Conservation (phyloP, 371 early-diverging fungal species). For the Mucor indicus region DNA sequence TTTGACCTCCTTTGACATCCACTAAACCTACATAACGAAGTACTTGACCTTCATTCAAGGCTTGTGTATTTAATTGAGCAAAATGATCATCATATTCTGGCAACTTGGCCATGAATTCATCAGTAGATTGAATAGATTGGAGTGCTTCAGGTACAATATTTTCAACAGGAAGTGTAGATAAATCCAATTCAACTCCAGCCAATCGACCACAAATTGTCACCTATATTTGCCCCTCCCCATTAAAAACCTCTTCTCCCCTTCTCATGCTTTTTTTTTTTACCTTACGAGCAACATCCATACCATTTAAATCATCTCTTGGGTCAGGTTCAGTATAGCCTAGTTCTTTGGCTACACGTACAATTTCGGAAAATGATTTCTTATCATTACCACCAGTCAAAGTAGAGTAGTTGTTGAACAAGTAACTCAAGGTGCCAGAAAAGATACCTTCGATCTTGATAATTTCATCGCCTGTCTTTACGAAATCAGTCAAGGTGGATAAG, state of each 20-base stretch:
- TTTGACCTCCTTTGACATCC: conserved; percentile 61
- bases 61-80: conserved; percentile 72
- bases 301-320: conserved; percentile 97
- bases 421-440: conserved; percentile 94
- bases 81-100: conserved; percentile 88
- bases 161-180: conserved; percentile 78
- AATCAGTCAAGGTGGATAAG: conserved; percentile 82
- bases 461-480: conserved; percentile 91
- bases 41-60: conserved; percentile 66
- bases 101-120: conserved; percentile 80
- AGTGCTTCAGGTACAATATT: conserved; percentile 92
- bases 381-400: conserved; percentile 43
- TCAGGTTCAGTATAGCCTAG: conserved; percentile 98
- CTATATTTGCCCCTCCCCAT: conserved; percentile 14
- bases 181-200: conserved; percentile 75
- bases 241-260: background rate
- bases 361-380: conserved; percentile 74
- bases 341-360: conserved; percentile 86
- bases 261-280: background rate
- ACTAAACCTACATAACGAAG: conserved; percentile 92
- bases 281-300: conserved; percentile 99
- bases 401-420: conserved; percentile 94
- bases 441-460: conserved; percentile 92
- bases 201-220: conserved; percentile 86
- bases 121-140: conserved; percentile 62